These are phyloP conservation scores for Podospora comata DNA, from an alignment of 495 filamentous ascomycete species.

Conservation along the genomic window DNA sequence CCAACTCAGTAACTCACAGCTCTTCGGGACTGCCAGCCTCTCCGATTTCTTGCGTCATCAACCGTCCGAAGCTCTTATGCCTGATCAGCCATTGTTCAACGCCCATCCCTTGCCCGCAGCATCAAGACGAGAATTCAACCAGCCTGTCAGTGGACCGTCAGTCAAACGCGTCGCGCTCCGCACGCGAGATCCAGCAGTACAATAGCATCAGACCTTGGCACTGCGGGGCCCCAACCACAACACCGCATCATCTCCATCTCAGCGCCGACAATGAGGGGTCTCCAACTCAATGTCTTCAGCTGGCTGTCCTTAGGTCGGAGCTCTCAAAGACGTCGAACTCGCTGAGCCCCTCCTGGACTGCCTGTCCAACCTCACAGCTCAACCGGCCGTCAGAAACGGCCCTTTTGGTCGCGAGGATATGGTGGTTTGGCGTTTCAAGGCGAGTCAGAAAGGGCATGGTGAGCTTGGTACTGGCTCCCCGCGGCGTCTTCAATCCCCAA, in stretches of 20 bases:
- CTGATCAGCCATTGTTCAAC: neutral
- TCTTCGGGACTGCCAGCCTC: neutral
- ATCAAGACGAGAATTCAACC: neutral
- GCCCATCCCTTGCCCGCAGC: neutral
- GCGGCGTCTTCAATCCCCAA: neutral
- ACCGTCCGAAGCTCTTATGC: neutral
- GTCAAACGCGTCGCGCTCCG: too few relatives aligned
- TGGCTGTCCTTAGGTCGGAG: too few relatives aligned
- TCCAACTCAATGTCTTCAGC: too few relatives aligned
- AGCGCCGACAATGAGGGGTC: neutral
- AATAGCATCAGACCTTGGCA: neutral
- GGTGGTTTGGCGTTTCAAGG: too few relatives aligned
- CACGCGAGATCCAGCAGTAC: neutral
- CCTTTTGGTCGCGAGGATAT: neutral
- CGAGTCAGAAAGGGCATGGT: neutral
- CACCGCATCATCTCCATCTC: neutral
- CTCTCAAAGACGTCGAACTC: too few relatives aligned
- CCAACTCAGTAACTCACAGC: neutral
- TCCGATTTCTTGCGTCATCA: conserved; percentile 6
- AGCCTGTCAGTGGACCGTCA: neutral
- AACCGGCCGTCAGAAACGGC: neutral
- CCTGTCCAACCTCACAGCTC: too few relatives aligned
- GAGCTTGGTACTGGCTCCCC: neutral
- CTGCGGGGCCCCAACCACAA: neutral
- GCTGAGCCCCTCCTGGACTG: too few relatives aligned